Percentiles rank a stretch among this genome's conserved stretches.
Conservation (phyloP, 2,329 filamentous ascomycete genomes). For the Penicillium glabrum region DNA sequence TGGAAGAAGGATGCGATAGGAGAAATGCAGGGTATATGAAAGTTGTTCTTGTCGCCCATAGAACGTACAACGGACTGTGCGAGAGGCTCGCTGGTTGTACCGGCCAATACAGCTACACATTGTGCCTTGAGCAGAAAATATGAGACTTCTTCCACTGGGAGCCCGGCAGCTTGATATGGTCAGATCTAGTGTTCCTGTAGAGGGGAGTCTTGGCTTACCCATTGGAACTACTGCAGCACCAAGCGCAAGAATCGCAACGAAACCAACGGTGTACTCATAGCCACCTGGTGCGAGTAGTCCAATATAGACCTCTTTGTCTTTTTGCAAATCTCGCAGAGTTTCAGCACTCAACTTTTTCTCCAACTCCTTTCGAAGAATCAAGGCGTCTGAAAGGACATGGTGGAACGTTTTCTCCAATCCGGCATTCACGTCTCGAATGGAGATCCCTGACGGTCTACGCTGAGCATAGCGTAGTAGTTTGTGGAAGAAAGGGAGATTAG, state of each 20-base stretch:
- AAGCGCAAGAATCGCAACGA: slow-evolving; percentile 33
- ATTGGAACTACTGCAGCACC: slow-evolving; percentile 37
- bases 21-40: slow-evolving; percentile 18
- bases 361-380: slow-evolving; percentile 28
- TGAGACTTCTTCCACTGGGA: slow-evolving; percentile 33
- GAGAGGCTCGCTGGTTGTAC: slow-evolving; percentile 8
- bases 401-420: slow-evolving; percentile 33
- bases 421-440: slow-evolving; percentile 34
- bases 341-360: slow-evolving; percentile 11
- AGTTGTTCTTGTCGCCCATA: slow-evolving; percentile 11
- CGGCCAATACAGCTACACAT: slow-evolving; percentile 17
- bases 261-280: slow-evolving; percentile 38
- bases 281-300: slow-evolving; percentile 35
- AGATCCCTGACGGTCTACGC: slow-evolving; percentile 21
- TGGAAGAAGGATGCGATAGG: slow-evolving; percentile 26
- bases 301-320: slow-evolving; percentile 34
- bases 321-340: slow-evolving; percentile 19
- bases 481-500: slow-evolving; percentile 34
- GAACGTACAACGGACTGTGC: slow-evolving; percentile 18
- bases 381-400: slow-evolving; percentile 33
- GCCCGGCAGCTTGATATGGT: slow-evolving; percentile 15
- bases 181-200: neutral
- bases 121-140: slow-evolving; percentile 28
- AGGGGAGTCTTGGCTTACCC: slow-evolving; percentile 17
- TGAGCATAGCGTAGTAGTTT: slow-evolving; percentile 33